Percentiles rank a stretch among this genome's conserved stretches.
Evolutionary conservation across 768 basidiomycete genomes (phyloP).

Genomic region (Serpula lacrymans): DNA sequence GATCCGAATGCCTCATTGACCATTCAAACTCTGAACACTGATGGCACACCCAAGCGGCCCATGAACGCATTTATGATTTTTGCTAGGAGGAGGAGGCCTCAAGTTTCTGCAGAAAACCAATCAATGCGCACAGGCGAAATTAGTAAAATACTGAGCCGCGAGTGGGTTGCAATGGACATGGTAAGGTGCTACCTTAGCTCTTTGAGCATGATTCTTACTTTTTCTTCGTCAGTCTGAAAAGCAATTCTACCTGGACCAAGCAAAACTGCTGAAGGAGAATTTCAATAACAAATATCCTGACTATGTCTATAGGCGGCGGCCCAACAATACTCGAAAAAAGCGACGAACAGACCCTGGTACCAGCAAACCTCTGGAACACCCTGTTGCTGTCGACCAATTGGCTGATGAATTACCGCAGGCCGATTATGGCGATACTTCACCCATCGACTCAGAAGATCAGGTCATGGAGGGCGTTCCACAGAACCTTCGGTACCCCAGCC

Average conservation of each 20-base stretch:
- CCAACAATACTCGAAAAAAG: constrained; percentile 80
- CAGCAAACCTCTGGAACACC: constrained; percentile 26
- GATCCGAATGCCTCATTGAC: constrained; percentile 52
- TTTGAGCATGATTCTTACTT: background rate
- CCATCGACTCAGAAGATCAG: constrained; percentile 30
- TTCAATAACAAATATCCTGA: constrained; percentile 87
- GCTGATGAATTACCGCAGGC: constrained; percentile 25
- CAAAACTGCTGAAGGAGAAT: constrained; percentile 78
- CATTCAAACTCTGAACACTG: constrained; percentile 77
- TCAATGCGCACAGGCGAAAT: constrained; percentile 90
- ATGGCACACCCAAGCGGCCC: constrained; percentile 85
- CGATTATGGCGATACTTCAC: constrained; percentile 38
- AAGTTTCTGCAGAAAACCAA: constrained; percentile 84
- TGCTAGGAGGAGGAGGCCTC: constrained; percentile 74
- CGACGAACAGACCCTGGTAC: constrained; percentile 36
- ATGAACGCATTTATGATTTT: constrained; percentile 98
- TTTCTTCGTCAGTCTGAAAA: constrained; percentile 58
- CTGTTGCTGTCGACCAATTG: constrained; percentile 26
- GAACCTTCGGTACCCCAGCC: constrained; percentile 19
- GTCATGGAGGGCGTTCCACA: constrained; percentile 14
- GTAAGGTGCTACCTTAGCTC: constrained; percentile 38
- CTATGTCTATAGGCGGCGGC: constrained; percentile 85
- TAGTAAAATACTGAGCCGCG: constrained; percentile 81
- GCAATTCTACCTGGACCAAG: constrained; percentile 85
- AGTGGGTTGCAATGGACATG: constrained; percentile 79